Percentiles rank a stretch among this genome's conserved stretches.
These are phyloP conservation scores for Polyplosphaeria fusca DNA, from an alignment of 495 filamentous ascomycete species.

Conservation along the genomic window DNA sequence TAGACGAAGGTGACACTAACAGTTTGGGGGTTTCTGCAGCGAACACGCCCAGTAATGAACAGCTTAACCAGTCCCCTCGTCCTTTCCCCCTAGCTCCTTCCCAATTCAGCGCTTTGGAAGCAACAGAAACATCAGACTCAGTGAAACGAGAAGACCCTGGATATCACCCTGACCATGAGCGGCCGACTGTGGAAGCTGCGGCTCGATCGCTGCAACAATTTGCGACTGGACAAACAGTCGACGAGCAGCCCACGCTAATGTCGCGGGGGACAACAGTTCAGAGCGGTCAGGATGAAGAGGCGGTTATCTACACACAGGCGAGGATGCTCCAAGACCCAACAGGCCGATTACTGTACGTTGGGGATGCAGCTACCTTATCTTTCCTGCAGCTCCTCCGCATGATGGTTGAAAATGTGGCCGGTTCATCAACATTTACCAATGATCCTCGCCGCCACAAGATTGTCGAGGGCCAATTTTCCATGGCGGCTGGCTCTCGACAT, in stretches of 20 bases:
- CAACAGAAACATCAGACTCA: too few species aligned
- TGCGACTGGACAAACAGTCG: neutral
- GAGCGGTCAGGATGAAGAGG: slow-evolving; percentile 55
- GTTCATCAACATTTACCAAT: slow-evolving; percentile 63
- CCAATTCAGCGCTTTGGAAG: too few species aligned
- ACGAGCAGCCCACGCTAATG: slow-evolving; percentile 20
- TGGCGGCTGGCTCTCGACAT: slow-evolving; percentile 46
- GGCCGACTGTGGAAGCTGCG: slow-evolving; percentile 17
- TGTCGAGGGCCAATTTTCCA: slow-evolving; percentile 56
- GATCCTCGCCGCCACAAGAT: slow-evolving; percentile 69
- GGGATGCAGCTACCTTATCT: slow-evolving; percentile 69
- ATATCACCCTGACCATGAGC: slow-evolving; percentile 6
- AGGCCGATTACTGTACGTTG: slow-evolving; percentile 62
- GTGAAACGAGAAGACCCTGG: too few species aligned
- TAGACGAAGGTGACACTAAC: slow-evolving; percentile 10
- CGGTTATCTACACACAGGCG: slow-evolving; percentile 54
- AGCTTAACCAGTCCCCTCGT: too few species aligned
- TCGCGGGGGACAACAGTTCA: slow-evolving; percentile 48
- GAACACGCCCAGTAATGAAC: slow-evolving; percentile 19
- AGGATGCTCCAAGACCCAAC: slow-evolving; percentile 60
- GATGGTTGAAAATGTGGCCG: slow-evolving; percentile 65
- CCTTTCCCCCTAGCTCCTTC: neutral
- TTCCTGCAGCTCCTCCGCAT: slow-evolving; percentile 70
- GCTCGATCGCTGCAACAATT: slow-evolving; percentile 21
- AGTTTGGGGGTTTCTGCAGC: slow-evolving; percentile 8